Evolutionary conservation across 2,329 filamentous ascomycete species (phyloP).

Genomic region (Apiospora marii): DNA sequence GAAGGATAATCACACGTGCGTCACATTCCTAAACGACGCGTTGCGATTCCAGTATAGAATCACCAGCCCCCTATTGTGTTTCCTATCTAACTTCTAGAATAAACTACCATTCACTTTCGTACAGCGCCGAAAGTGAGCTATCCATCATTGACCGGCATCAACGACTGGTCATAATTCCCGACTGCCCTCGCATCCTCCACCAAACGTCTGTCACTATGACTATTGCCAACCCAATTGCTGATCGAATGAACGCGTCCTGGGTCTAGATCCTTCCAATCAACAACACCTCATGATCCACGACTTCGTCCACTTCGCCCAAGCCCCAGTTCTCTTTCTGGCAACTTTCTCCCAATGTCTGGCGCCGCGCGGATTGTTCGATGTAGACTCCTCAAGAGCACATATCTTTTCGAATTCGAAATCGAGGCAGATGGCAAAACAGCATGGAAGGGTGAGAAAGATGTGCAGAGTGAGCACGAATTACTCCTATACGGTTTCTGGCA

Average conservation of each 20-base stretch:
- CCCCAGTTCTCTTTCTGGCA: background rate
- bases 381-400: background rate
- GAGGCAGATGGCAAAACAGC: background rate
- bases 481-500: background rate
- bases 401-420: slow-evolving; percentile 1
- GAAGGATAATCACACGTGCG: too few relatives aligned
- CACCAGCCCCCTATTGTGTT: too few relatives aligned
- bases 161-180: too few relatives aligned
- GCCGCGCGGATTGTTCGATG: background rate
- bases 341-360: background rate
- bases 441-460: background rate
- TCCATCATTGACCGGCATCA: too few relatives aligned
- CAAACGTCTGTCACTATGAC: background rate
- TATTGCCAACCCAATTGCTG: background rate
- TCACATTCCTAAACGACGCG: too few relatives aligned
- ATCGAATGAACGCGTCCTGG: background rate
- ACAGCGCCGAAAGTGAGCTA: too few relatives aligned
- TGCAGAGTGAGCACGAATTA: too few relatives aligned
- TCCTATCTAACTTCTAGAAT: too few relatives aligned
- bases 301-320: background rate
- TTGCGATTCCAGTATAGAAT: too few relatives aligned
- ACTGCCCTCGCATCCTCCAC: background rate
- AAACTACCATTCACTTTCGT: too few relatives aligned
- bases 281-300: background rate
- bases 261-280: background rate